A percentile compares a stretch with the other conserved stretches of the same genome.
Evolutionary conservation across 768 basidiomycete species (phyloP).

Genomic region (Leccinum rimulosum): DNA sequence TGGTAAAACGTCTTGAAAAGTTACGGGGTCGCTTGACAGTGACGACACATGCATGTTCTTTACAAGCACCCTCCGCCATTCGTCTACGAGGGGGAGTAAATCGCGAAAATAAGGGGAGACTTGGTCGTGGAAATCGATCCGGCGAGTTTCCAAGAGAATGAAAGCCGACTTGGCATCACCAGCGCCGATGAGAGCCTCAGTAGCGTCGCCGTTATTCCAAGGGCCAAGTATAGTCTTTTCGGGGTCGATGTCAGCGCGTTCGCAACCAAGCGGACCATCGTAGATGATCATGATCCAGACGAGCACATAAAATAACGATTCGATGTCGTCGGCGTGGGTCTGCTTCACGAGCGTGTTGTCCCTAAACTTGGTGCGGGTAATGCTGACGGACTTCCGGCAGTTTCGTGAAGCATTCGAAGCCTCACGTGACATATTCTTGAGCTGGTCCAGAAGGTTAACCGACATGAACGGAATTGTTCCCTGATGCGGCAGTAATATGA

Average conservation of each 20-base stretch:
- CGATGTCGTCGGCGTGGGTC: background rate
- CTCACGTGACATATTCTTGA: background rate
- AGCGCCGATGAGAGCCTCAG: background rate
- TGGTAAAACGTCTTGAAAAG: background rate
- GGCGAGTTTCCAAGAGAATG: background rate
- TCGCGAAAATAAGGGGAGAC: background rate
- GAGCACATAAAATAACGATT: background rate
- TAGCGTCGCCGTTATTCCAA: background rate
- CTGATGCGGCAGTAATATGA: background rate
- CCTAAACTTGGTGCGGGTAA: background rate
- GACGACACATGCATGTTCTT: background rate
- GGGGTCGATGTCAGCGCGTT: background rate
- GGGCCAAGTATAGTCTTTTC: background rate
- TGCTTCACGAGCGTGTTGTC: background rate
- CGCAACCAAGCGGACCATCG: background rate
- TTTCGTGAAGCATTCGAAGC: background rate
- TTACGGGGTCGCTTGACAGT: background rate
- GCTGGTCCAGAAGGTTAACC: background rate
- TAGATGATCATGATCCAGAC: background rate
- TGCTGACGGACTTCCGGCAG: background rate
- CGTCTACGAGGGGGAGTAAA: background rate
- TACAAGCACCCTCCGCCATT: background rate
- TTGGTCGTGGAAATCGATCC: background rate
- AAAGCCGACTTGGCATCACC: background rate
- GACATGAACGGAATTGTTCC: background rate